Percentiles rank a stretch among this genome's conserved stretches.
phyloP scores from a whole-genome alignment of 1,284 basidiomycete genomes.

The Jaminaea rosea region DNA sequence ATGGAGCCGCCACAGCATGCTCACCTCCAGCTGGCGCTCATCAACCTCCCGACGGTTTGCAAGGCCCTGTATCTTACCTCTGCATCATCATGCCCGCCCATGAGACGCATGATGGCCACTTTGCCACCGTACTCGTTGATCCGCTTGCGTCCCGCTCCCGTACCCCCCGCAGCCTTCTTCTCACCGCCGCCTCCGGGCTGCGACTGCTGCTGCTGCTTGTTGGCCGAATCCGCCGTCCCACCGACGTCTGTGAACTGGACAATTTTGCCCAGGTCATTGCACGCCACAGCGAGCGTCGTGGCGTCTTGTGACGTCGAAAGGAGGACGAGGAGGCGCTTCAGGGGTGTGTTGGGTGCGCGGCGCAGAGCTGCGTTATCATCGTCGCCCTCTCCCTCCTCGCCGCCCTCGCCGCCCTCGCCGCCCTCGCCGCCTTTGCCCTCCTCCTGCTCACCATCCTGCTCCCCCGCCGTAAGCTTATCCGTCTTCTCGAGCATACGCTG shows the following conservation, averaged over 20 bases:
- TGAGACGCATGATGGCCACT: not conserved
- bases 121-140: not conserved
- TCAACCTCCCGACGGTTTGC: not conserved
- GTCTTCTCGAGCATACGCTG: conserved; percentile 68
- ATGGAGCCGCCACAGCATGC: no score
- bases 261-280: conserved; percentile 39
- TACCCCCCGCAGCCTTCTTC: no score
- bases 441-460: conserved; percentile 62
- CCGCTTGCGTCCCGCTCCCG: not conserved
- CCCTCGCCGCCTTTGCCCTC: not conserved
- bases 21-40: conserved; percentile 1
- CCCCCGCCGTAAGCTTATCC: conserved; percentile 51
- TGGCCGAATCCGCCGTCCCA: no score
- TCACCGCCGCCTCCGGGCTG: no score
- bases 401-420: no score
- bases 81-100: not conserved
- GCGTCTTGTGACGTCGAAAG: conserved; percentile 10
- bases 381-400: no score
- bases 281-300: conserved; percentile 34
- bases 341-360: not conserved
- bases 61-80: not conserved
- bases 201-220: no score
- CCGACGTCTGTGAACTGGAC: conserved; percentile 35
- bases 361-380: no score
- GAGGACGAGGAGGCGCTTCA: not conserved